These are phyloP conservation scores for Aspergillus fischeri DNA, from an alignment of 2,329 filamentous ascomycete genomes.

Conservation along the genomic window DNA sequence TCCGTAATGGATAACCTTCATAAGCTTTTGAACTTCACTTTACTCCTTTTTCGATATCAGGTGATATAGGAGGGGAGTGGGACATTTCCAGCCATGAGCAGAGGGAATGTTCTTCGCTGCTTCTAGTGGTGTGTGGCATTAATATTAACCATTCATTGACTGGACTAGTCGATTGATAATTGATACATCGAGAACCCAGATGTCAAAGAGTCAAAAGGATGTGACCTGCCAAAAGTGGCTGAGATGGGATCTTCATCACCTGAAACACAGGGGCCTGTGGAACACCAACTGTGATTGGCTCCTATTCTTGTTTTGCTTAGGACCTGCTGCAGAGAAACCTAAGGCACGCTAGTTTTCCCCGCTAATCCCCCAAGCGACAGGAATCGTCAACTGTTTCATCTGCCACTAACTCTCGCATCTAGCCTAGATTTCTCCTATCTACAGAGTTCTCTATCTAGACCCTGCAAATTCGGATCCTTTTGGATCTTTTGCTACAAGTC, in stretches of 20 bases:
- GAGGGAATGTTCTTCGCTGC: conserved; percentile 3
- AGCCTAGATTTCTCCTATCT: too few relatives aligned
- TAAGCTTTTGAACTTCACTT: neutral
- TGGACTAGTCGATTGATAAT: neutral
- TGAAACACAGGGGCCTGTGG: neutral
- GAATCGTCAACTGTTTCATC: neutral
- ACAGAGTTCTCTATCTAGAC: too few relatives aligned
- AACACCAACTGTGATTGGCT: neutral
- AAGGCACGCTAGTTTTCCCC: neutral
- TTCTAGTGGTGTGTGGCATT: neutral
- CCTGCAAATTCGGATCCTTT: neutral
- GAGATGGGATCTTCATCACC: conserved; percentile 12
- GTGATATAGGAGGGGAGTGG: neutral
- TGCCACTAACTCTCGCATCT: neutral
- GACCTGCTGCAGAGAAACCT: neutral
- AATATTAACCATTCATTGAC: neutral
- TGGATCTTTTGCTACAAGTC: neutral
- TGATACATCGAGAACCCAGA: neutral
- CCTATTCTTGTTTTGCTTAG: neutral
- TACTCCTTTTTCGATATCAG: neutral
- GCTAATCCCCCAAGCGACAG: neutral
- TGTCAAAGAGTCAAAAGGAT: neutral
- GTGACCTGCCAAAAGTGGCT: conserved; percentile 1
- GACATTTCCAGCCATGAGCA: neutral
- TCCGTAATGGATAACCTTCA: neutral